Base-by-base conservation (phyloP, 805 yeast species). In the Lipomyces anomalus region DNA sequence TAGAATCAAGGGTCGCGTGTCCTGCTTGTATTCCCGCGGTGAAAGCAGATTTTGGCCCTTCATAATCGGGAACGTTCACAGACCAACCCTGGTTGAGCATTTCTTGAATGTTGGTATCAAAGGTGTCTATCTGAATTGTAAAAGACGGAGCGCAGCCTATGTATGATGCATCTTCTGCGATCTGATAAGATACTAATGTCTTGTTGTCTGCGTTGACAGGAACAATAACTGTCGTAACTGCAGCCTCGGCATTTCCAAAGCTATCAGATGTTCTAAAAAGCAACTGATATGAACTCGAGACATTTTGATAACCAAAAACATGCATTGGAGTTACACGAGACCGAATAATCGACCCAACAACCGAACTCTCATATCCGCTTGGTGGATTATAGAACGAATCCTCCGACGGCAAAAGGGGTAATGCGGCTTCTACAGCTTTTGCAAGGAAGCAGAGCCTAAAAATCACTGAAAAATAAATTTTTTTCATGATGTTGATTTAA, bases 111-210 rank as follows among this genome's bases (percentile, higher is more conserved):
- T 13, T 13, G 11, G 9, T 13, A 9, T 26, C 30, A 26, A 26
- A 9, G 30, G 9, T 13, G 13, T 9, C 9, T 9, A 13, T 26
- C 30, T 44, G 53, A 38, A 59, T 22, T 11, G 51, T 38, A 39
- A 54, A 60, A 3, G 61, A 57, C 4, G 65, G 65, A 17, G 60
- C 58, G 44, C 64, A 60, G 29, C 52, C 52, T 24, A 56, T 38
- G 39, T 46, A 52, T 17, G 54, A 47, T 6, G 62, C 48, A 41
- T 61, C 65, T 38, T 61, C 62, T 37, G 58, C 50, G 38, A 48
- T 29, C 49, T 59, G 64, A 47, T 57, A 59, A n/a, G 62, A 58
- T 6, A 58, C 40, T 24, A 60, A 38, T 24, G 45, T 44, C 29
- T 43, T 38, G 35, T 48, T 58, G 23, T 39, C 33, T n/a, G 44